Evolutionary conservation across 164 flowering plant species (phyloP).

Genomic region (Tinospora cordifolia): DNA sequence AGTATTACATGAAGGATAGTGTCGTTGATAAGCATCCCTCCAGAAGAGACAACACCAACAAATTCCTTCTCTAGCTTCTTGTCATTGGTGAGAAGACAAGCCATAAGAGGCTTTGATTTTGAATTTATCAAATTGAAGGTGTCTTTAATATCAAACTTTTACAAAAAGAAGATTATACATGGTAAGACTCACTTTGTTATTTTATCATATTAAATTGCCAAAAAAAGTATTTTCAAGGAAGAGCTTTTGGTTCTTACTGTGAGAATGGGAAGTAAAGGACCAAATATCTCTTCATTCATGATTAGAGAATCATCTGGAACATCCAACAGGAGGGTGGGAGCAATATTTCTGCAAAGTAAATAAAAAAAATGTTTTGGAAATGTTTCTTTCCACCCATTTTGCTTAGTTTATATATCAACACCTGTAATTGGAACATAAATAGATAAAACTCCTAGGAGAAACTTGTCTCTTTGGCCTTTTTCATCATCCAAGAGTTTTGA

Average conservation of each 20-base stretch:
- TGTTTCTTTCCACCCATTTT: not conserved
- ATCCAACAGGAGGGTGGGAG: constrained; percentile 92
- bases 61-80: constrained; percentile 65
- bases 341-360: constrained; percentile 47
- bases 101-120: no score
- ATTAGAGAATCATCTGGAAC: no score
- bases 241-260: constrained; percentile 38
- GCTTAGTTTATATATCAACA: no score
- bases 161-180: constrained; percentile 8
- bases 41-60: constrained; percentile 55
- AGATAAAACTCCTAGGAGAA: constrained; percentile 44
- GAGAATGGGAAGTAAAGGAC: constrained; percentile 86
- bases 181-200: not conserved
- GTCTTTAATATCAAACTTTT: constrained; percentile 71
- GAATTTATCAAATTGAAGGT: constrained; percentile 47
- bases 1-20: no score
- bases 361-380: constrained; percentile 1
- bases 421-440: no score
- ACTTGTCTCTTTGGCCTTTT: constrained; percentile 43
- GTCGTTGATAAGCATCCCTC: constrained; percentile 65
- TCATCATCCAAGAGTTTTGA: constrained; percentile 65
- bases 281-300: no score
- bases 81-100: constrained; percentile 72
- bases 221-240: not conserved
- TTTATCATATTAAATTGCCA: not conserved